Percentiles rank a stretch among this genome's conserved stretches.
phyloP scores from a whole-genome alignment of 176 grass and related monocot species.

The Aegilops longissima region DNA sequence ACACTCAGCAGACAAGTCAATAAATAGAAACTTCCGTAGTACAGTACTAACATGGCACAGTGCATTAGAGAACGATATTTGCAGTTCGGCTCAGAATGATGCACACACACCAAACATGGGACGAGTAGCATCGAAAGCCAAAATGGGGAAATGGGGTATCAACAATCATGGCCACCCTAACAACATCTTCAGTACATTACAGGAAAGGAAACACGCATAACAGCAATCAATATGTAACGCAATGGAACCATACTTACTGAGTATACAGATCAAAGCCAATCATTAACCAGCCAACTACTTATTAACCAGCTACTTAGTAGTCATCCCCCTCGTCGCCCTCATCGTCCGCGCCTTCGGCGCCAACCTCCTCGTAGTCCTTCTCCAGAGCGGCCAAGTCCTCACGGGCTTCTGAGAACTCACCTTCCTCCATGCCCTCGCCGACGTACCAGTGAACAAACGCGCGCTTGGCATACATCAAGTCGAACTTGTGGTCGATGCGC shows the following conservation, averaged over 20 bases:
- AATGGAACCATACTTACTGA: conserved; percentile 13
- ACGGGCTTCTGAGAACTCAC: conserved; percentile 86
- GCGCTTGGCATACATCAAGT: conserved; percentile 85
- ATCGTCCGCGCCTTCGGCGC: conserved; percentile 73
- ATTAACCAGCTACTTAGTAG: conserved; percentile 61
- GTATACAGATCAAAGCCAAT: conserved; percentile 39
- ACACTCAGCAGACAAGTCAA: too few relatives aligned
- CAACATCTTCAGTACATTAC: conserved; percentile 46
- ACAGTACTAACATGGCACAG: background rate
- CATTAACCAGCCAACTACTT: conserved; percentile 47
- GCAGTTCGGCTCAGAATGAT: conserved; percentile 4
- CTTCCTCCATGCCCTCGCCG: conserved; percentile 91
- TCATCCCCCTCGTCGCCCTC: conserved; percentile 71
- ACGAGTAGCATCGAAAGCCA: conserved; percentile 35
- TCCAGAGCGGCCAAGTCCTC: conserved; percentile 89
- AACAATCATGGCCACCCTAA: conserved; percentile 53
- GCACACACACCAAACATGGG: background rate
- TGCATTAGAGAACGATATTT: background rate
- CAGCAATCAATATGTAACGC: conserved; percentile 41
- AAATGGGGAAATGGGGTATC: conserved; percentile 28
- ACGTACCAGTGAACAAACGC: conserved; percentile 96
- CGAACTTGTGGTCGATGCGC: conserved; percentile 91
- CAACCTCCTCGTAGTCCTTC: conserved; percentile 90
- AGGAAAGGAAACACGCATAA: conserved; percentile 40
- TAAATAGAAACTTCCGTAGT: background rate